Base-by-base conservation (phyloP, 2,329 filamentous ascomycete species). In the Fusarium zealandicum region DNA sequence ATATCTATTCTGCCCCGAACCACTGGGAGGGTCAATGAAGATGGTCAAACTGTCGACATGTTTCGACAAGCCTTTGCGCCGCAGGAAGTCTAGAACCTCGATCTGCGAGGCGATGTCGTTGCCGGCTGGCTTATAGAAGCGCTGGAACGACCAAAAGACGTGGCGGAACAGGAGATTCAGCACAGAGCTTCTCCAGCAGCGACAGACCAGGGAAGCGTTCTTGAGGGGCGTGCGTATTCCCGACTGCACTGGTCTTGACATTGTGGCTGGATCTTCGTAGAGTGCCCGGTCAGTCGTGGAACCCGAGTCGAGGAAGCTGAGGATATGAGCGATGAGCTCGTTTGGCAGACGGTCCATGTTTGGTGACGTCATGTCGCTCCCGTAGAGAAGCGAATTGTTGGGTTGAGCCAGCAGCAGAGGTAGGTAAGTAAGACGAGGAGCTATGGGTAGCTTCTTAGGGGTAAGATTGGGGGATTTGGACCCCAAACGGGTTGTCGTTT, bases 81-180 rank as follows among this genome's bases (percentile, higher is more conserved):
- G 60, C 1, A 81, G 55, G 44, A 80, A 81, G 13, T 63, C 59
- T 7, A 81, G 66, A 6, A 79, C 57, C 3, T 75, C 73, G 18
- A 79, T 69, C 13, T 70, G 68, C 14, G 70, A 51, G 8, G 47
- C 48, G 12, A 65, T 31, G n/a, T 68, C 64, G 31, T 51, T 33
- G 27, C 35, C 37, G 3, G 33, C 38, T n/a, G 67, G 66, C 32
- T 71, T 67, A 31, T 69, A 61, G 38, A 70, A 67, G 31, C 67
- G 65, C 46, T 72, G 68, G 39, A 78, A 58, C 3, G 63, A 64
- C 79, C 79, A 82, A 14, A 76, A 51, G 12, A 77, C 73, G 69
- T 87, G 76, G 30, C 78, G 78, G 73, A 89, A 90, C 4, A 90
- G 80, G 1, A 75, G 46, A 0, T 82, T 84, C 7, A 84, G 73